These are phyloP conservation scores for Hebeloma cylindrosporum DNA, from an alignment of 768 basidiomycete species.

Conservation along the genomic window DNA sequence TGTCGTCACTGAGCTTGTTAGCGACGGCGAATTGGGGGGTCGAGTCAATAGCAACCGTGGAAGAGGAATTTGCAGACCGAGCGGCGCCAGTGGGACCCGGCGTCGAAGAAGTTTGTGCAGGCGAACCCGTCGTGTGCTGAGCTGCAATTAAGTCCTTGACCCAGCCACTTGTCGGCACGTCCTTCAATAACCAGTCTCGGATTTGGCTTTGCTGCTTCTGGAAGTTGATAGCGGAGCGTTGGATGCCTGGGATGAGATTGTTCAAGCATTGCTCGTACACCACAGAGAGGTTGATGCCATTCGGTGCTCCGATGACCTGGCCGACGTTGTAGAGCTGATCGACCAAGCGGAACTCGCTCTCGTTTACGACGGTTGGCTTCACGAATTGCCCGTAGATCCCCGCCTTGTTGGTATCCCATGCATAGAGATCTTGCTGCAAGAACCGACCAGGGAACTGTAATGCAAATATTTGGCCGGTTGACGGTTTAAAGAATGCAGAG, in stretches of 20 bases:
- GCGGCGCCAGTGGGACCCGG: no score
- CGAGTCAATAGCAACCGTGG: no score
- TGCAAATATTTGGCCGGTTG: conserved; percentile 25
- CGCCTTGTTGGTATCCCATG: conserved; percentile 25
- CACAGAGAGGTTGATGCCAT: conserved; percentile 25
- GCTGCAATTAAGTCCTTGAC: conserved; percentile 19
- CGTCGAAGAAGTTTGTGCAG: background rate
- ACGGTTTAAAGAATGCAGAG: conserved; percentile 23
- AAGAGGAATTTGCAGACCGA: no score
- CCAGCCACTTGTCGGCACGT: conserved; percentile 23
- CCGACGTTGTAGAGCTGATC: conserved; percentile 28
- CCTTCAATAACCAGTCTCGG: conserved; percentile 26
- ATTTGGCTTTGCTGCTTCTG: conserved; percentile 25
- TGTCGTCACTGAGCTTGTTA: conserved; percentile 11
- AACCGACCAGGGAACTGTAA: conserved; percentile 30
- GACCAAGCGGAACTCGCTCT: conserved; percentile 28
- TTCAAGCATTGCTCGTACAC: conserved; percentile 28
- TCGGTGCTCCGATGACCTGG: conserved; percentile 23
- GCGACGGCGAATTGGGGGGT: conserved; percentile 5
- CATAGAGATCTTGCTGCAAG: conserved; percentile 22
- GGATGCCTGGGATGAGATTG: conserved; percentile 26
- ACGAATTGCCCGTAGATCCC: conserved; percentile 29
- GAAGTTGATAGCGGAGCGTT: conserved; percentile 11
- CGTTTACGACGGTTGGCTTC: conserved; percentile 28
- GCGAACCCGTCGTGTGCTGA: conserved; percentile 7